Percentiles rank a stretch among this genome's conserved stretches.
These are phyloP conservation scores for Irpex sp. DNA, from an alignment of 1,284 basidiomycete genomes.

Conservation along the genomic window DNA sequence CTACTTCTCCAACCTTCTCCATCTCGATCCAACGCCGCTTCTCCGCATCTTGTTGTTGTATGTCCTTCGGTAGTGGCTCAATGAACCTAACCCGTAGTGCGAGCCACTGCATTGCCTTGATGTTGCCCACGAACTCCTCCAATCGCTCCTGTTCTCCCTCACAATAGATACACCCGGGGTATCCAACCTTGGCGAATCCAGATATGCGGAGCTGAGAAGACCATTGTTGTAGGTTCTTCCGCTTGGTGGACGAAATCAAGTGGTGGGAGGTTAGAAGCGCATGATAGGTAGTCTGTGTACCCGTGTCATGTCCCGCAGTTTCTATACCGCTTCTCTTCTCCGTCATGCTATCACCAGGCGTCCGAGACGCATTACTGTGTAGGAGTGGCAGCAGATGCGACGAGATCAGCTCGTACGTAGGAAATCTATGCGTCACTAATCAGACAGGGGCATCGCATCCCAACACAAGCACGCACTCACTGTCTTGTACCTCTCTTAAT, in stretches of 20 bases:
- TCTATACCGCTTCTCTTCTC: too few species aligned
- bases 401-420: slow-evolving; percentile 56
- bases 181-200: slow-evolving; percentile 72
- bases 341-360: not conserved
- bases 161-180: slow-evolving; percentile 73
- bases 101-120: slow-evolving; percentile 78
- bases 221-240: slow-evolving; percentile 59
- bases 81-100: slow-evolving; percentile 63
- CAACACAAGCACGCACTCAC: slow-evolving; percentile 37
- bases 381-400: slow-evolving; percentile 56
- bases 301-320: too few species aligned
- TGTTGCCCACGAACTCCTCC: slow-evolving; percentile 60
- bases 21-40: slow-evolving; percentile 48
- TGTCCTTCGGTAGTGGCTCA: slow-evolving; percentile 33
- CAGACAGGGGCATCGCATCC: not conserved
- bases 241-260: slow-evolving; percentile 65
- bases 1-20: slow-evolving; percentile 66
- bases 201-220: slow-evolving; percentile 50
- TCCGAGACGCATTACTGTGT: slow-evolving; percentile 29
- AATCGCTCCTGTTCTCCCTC: slow-evolving; percentile 51
- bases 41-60: not conserved
- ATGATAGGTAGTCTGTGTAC: slow-evolving; percentile 36
- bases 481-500: slow-evolving; percentile 39
- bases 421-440: slow-evolving; percentile 41
- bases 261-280: slow-evolving; percentile 73